Evolutionary conservation across 164 flowering plant genomes (phyloP).

Genomic region (Vitis rupestris): DNA sequence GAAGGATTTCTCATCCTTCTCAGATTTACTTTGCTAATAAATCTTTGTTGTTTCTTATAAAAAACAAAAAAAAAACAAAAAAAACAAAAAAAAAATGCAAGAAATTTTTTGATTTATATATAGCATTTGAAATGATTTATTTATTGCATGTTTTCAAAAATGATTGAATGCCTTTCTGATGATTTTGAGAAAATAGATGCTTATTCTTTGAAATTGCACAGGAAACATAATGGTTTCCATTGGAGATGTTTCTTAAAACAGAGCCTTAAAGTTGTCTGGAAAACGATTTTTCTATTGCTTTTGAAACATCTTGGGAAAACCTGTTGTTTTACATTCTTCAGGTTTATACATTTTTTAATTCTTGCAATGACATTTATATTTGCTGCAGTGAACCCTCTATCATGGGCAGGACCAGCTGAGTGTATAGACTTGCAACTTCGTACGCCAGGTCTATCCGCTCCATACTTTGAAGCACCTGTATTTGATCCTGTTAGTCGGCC

Average conservation of each 20-base stretch:
- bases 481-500: constrained; percentile 20
- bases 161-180: no score
- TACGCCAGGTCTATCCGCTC: constrained; percentile 18
- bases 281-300: not conserved
- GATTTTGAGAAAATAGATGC: not conserved
- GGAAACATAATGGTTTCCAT: not conserved
- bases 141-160: not conserved
- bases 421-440: constrained; percentile 27
- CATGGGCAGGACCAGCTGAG: constrained; percentile 44
- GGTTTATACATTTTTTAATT: no score
- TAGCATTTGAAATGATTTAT: not conserved
- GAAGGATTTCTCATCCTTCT: no score
- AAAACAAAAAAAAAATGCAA: no score
- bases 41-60: no score
- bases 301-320: not conserved
- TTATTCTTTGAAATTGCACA: not conserved
- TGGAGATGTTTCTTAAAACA: not conserved
- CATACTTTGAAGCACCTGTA: constrained; percentile 22
- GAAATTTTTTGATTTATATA: not conserved
- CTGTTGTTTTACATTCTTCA: not conserved
- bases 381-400: constrained; percentile 44
- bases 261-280: not conserved
- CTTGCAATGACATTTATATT: not conserved
- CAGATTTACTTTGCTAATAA: no score
- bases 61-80: no score